Evolutionary conservation across 1,284 basidiomycete species (phyloP), one percentile per base, ranked within the genome.

Genomic region (Boletus mariae): DNA sequence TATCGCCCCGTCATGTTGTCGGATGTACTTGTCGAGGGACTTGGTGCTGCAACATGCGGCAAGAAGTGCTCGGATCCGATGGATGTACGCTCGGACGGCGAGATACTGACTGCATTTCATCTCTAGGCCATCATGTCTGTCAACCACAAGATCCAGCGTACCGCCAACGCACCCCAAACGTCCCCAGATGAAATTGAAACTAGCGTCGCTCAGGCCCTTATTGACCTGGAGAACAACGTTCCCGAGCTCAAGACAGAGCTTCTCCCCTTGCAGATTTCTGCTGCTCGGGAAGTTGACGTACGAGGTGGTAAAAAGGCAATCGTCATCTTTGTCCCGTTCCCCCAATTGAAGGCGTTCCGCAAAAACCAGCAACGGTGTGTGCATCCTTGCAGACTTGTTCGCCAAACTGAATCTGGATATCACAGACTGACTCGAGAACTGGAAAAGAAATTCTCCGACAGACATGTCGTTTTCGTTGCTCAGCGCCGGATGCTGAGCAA

Each of bases 401-500:
- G 20, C 15, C 42, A 35, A 31, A 51, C 35, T 59, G 59, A 51
- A 49, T 40, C 12, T n/a, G 46, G 25, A 41, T 51, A 13, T n/a
- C 10, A 20, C 71, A 98, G 95, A 75, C 88, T 99, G 71, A 98
- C 94, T 63, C 90, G 95, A 59, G 96, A 99, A 76, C 86, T 99
- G 70, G 97, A 99, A 86, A 99, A 99, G 87, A 99, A 99, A 80
- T 98, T 99, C 80, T 94, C 95, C 51, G 94, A 97, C 77, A 89
- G 94, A 71, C 96, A 98, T 78, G 93, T 99, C 72, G 92, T 99
- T 60, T 99, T 99, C 74, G 87, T 99, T 71, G 95, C 92, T 54
- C 97, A 99, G 80, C 94, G 97, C 74, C 90, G 96, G 71, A 96
- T 98, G 86, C 83, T 99, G 74, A 90, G 89, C 81, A 98, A 97